Evolutionary conservation across 495 filamentous ascomycete species (phyloP).

Genomic region (Amniculicola lignicola): DNA sequence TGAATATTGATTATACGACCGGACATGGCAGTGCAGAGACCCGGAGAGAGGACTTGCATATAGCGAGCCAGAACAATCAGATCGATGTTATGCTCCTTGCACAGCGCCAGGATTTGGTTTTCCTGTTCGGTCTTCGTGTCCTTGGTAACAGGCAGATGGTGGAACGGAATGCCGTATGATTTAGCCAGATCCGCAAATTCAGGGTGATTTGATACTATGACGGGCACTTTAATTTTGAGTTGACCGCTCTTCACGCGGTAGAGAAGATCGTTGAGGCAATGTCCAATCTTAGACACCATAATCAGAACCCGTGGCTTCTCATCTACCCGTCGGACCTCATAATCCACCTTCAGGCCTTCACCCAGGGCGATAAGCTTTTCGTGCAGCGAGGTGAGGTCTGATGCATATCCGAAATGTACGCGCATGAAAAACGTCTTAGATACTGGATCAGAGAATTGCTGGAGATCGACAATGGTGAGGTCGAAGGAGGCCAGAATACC

Average conservation of each 20-base stretch:
- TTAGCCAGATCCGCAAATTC: slow-evolving; percentile 64
- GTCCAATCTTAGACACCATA: slow-evolving; percentile 79
- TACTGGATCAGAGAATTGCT: slow-evolving; percentile 66
- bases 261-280: slow-evolving; percentile 76
- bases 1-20: slow-evolving; percentile 81
- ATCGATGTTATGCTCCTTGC: slow-evolving; percentile 61
- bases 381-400: slow-evolving; percentile 46
- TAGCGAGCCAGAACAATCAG: slow-evolving; percentile 74
- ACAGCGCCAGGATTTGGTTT: slow-evolving; percentile 59
- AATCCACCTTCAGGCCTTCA: slow-evolving; percentile 56
- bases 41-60: slow-evolving; percentile 75
- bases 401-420: slow-evolving; percentile 61
- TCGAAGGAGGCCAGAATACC: slow-evolving; percentile 62
- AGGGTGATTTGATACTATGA: slow-evolving; percentile 71
- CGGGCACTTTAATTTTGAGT: slow-evolving; percentile 64
- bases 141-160: slow-evolving; percentile 66
- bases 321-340: slow-evolving; percentile 57
- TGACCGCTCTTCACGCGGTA: slow-evolving; percentile 64
- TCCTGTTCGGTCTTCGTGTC: slow-evolving; percentile 70
- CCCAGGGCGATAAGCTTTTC: slow-evolving; percentile 54
- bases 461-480: slow-evolving; percentile 71
- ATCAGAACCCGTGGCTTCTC: slow-evolving; percentile 68
- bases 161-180: slow-evolving; percentile 68
- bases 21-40: slow-evolving; percentile 67
- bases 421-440: slow-evolving; percentile 75